Conservation (phyloP, 78 protist genomes). For the slime mould (Dictyostelium discoideum) region dicty_2.7 NC_007088.5:484501-485000, state of each 20-base stretch:
- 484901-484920: not conserved
- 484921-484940: conserved; percentile 3
- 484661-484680: not conserved
- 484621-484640: conserved; percentile 2
- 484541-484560: not conserved
- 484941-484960: conserved; percentile 6
- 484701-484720: not conserved
- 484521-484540: not conserved
- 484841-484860: not conserved
- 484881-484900: not conserved
- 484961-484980: conserved; percentile 5
- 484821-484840: not conserved
- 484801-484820: too few species aligned
- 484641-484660: not conserved
- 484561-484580: not conserved
- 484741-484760: not conserved
- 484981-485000: conserved; percentile 65
- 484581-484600: not conserved
- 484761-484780: not conserved
- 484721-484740: not conserved
- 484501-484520: not conserved
- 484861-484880: not conserved
- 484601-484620: not conserved
- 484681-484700: not conserved
- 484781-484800: not conserved